These are phyloP conservation scores for Aphanomyces invadans DNA, from an alignment of 352 stramenopile species.

Conservation along the genomic window DNA sequence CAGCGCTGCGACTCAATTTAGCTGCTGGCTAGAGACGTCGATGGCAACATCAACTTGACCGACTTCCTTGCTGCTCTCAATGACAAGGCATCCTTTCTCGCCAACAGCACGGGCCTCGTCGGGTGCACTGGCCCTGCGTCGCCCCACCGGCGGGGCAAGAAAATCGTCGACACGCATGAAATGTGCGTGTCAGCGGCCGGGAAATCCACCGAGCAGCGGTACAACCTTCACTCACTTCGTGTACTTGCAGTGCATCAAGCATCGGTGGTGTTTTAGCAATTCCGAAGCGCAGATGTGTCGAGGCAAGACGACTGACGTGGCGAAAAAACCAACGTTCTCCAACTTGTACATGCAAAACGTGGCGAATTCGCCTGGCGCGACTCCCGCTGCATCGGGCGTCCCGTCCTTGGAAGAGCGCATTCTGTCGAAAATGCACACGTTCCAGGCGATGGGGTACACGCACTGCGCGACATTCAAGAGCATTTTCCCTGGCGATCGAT, in stretches of 20 bases:
- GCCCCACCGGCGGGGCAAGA: background rate
- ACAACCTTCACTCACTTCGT: no score
- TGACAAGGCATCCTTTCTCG: conserved; percentile 22
- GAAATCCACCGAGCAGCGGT: conserved; percentile 70
- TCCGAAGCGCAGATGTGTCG: conserved; percentile 51
- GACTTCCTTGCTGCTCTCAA: conserved; percentile 46
- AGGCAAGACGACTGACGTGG: conserved; percentile 65
- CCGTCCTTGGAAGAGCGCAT: conserved; percentile 58
- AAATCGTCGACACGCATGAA: conserved; percentile 32
- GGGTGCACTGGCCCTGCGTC: background rate
- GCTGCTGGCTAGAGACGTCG: conserved; percentile 36
- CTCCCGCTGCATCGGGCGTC: no score
- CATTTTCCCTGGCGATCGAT: conserved; percentile 63
- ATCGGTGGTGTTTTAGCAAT: conserved; percentile 32
- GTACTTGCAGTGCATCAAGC: background rate
- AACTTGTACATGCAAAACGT: background rate
- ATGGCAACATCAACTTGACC: conserved; percentile 37
- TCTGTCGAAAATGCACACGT: conserved; percentile 47
- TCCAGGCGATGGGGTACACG: conserved; percentile 55
- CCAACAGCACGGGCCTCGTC: background rate
- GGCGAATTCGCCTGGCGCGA: no score
- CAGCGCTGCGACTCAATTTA: background rate
- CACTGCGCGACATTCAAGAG: conserved; percentile 41
- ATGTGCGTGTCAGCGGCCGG: no score
- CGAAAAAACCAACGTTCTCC: conserved; percentile 17